A percentile compares a stretch with the other conserved stretches of the same genome.
Evolutionary conservation across 1,284 basidiomycete genomes (phyloP).

Genomic region (Vanrija sp.): DNA sequence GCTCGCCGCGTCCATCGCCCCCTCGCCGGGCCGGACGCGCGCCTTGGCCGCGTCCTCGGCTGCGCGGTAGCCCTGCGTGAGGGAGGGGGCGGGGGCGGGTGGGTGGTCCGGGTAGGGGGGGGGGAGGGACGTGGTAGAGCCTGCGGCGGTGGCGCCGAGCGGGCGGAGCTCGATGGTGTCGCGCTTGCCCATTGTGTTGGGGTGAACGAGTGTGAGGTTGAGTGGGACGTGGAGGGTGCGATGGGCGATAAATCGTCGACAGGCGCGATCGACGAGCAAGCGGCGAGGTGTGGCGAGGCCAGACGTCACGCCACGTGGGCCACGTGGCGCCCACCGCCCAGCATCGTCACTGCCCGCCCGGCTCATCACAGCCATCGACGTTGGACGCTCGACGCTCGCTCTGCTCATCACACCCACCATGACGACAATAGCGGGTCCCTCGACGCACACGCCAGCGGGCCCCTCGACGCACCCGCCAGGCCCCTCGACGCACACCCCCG

Average conservation of each 20-base stretch:
- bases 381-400: no score
- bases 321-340: no score
- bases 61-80: conserved; percentile 23
- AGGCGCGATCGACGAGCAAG: not conserved
- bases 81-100: not conserved
- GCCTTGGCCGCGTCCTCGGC: conserved; percentile 44
- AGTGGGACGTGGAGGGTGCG: not conserved
- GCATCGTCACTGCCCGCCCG: no score
- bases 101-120: not conserved
- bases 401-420: no score
- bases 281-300: not conserved
- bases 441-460: no score
- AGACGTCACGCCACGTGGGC: no score
- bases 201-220: not conserved
- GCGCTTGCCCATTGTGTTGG: not conserved
- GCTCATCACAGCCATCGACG: no score
- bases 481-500: no score
- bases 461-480: not conserved
- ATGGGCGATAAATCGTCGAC: not conserved
- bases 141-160: not conserved
- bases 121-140: not conserved
- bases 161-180: conserved; percentile 3
- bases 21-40: conserved; percentile 35
- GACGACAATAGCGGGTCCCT: no score
- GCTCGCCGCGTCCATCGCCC: conserved; percentile 32